Conservation (phyloP, 441 rosid genomes). For the Macaranga tanarius region DNA sequence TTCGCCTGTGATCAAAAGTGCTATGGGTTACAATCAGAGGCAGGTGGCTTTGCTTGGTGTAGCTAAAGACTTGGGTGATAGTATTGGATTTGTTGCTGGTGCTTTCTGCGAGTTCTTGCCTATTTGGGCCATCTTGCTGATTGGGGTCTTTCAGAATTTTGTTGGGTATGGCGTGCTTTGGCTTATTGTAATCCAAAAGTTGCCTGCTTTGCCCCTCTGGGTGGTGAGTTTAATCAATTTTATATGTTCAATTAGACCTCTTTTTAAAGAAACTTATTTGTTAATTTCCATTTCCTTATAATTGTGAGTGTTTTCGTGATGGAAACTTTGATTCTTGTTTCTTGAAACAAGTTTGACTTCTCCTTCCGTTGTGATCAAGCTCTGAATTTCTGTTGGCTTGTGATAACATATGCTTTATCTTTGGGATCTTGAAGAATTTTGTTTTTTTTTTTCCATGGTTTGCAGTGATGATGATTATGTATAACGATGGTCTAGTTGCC, state of each 20-base stretch:
- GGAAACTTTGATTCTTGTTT: not conserved
- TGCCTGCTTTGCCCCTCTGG: slow-evolving; percentile 72
- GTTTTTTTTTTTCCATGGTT: not conserved
- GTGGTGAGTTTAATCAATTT: slow-evolving; percentile 50
- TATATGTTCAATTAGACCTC: not conserved
- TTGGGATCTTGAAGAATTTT: not conserved
- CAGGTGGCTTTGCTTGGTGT: slow-evolving; percentile 71
- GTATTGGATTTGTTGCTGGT: slow-evolving; percentile 66
- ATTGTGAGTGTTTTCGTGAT: not conserved
- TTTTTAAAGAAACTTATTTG: not conserved
- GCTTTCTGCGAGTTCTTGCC: slow-evolving; percentile 59
- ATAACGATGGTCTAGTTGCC: not conserved
- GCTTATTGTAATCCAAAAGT: slow-evolving; percentile 52
- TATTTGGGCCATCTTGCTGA: slow-evolving; percentile 50
- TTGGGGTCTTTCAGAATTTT: slow-evolving; percentile 63
- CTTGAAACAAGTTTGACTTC: not conserved
- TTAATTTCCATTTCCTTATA: too few species aligned
- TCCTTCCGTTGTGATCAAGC: not conserved
- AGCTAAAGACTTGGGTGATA: slow-evolving; percentile 78
- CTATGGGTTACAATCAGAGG: slow-evolving; percentile 68
- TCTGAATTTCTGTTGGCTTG: not conserved
- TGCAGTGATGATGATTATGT: not conserved
- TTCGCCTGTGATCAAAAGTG: slow-evolving; percentile 68
- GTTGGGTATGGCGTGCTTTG: slow-evolving; percentile 72
- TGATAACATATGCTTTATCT: not conserved